These are phyloP conservation scores for Blattamonas nauphoetae DNA, from an alignment of 78 protist genomes.

Conservation along the genomic window DNA sequence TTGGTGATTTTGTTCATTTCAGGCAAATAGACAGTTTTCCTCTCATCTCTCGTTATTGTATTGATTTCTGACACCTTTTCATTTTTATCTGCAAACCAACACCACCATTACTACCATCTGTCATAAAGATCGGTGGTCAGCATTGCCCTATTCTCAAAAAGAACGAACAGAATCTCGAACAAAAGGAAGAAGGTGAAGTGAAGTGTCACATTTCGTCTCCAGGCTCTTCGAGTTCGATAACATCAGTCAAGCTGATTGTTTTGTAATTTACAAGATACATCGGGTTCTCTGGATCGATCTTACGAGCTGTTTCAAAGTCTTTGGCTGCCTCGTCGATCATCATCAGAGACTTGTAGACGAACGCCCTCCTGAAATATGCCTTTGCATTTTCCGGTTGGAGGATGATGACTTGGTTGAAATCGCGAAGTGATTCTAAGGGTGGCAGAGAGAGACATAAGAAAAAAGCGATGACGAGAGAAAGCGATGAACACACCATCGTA, in stretches of 20 bases:
- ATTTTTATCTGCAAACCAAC: no score
- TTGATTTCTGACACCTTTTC: no score
- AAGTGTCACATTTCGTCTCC: constrained; percentile 28
- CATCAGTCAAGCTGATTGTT: constrained; percentile 15
- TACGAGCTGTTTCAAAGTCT: constrained; percentile 36
- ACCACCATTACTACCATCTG: no score
- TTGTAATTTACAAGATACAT: constrained; percentile 32
- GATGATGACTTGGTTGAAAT: constrained; percentile 28
- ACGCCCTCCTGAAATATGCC: constrained; percentile 43
- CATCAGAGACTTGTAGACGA: constrained; percentile 33
- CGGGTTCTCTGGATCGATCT: constrained; percentile 29
- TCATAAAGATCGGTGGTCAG: no score
- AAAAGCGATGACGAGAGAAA: background rate
- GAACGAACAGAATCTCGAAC: background rate
- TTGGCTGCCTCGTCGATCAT: constrained; percentile 36
- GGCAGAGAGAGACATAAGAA: background rate
- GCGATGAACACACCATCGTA: background rate
- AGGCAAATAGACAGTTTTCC: no score
- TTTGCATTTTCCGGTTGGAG: constrained; percentile 32
- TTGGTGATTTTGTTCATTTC: no score
- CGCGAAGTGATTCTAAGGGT: constrained; percentile 17
- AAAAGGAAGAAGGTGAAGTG: background rate
- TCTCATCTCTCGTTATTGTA: no score
- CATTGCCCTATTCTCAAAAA: no score
- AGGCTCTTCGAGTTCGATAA: constrained; percentile 22